A percentile compares a stretch with the other conserved stretches of the same genome.
Evolutionary conservation across 371 early-diverging fungal genomes (phyloP).

Genomic region (Syncephalis fuscata): DNA sequence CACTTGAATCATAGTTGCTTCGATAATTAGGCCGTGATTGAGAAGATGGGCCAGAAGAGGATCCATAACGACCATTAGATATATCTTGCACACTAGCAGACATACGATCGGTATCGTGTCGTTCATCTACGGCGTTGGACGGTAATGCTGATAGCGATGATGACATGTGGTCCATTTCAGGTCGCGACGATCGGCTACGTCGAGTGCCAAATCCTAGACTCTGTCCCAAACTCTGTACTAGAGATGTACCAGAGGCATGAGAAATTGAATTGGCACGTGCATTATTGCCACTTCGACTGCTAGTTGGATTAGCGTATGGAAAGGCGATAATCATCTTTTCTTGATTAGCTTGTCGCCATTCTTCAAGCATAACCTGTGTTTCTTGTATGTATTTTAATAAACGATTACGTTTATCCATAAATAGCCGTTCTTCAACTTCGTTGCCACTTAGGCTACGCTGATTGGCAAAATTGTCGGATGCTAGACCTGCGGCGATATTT

Average conservation of each 20-base stretch:
- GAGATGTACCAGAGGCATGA: slow-evolving; percentile 10
- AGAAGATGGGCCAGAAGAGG: no score
- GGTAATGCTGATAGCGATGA: slow-evolving; percentile 14
- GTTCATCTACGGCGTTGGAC: slow-evolving; percentile 8
- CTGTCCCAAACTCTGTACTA: slow-evolving; percentile 13
- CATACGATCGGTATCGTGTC: no score
- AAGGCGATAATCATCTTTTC: slow-evolving; percentile 45
- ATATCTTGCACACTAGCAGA: no score
- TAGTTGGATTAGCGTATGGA: slow-evolving; percentile 19
- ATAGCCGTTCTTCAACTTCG: neutral
- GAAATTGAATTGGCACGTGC: neutral
- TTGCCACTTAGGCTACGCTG: no score
- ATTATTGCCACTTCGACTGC: slow-evolving; percentile 3
- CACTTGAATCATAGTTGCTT: no score
- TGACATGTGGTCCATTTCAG: slow-evolving; percentile 9
- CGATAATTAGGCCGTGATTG: no score
- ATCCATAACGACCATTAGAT: no score
- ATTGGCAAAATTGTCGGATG: no score
- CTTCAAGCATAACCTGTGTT: slow-evolving; percentile 34
- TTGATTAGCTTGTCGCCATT: slow-evolving; percentile 41
- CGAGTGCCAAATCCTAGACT: slow-evolving; percentile 17
- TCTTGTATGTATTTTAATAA: neutral
- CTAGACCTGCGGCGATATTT: no score
- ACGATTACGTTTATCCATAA: slow-evolving; percentile 1
- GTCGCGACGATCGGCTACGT: slow-evolving; percentile 6